phyloP scores from a whole-genome alignment of 1,139 yeast genomes.

The Casaregolazyma suthepensis region DNA sequence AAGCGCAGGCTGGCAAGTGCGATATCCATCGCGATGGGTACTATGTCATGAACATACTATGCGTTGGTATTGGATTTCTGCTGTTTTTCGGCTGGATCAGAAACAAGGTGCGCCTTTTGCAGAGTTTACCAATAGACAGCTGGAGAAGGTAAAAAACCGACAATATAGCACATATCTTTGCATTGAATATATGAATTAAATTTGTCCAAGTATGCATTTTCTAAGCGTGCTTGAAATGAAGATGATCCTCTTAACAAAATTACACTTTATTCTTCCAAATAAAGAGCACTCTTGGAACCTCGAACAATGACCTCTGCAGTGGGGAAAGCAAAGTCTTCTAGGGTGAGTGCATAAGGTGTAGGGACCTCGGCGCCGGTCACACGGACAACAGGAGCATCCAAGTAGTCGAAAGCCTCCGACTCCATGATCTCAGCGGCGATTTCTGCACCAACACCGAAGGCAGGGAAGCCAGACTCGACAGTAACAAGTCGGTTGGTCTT shows the following conservation, averaged over 20 bases:
- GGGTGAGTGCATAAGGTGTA: slow-evolving; percentile 94
- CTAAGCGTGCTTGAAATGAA: slow-evolving; percentile 4
- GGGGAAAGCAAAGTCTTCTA: slow-evolving; percentile 99
- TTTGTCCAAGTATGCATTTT: slow-evolving; percentile 6
- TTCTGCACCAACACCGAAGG: slow-evolving; percentile 97
- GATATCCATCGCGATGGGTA: slow-evolving; percentile 68
- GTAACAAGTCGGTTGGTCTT: slow-evolving; percentile 96
- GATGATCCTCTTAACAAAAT: not conserved
- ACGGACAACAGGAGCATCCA: slow-evolving; percentile 98
- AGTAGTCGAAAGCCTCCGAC: slow-evolving; percentile 94
- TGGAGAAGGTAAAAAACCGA: slow-evolving; percentile 46
- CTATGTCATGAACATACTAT: slow-evolving; percentile 65
- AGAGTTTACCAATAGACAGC: slow-evolving; percentile 55
- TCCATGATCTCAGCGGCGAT: slow-evolving; percentile 98
- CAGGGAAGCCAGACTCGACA: slow-evolving; percentile 97
- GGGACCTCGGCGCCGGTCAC: slow-evolving; percentile 99
- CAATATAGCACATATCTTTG: not conserved
- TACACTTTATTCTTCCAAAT: slow-evolving; percentile 42
- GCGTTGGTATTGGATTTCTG: slow-evolving; percentile 61
- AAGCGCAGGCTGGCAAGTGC: slow-evolving; percentile 50
- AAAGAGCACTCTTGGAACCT: slow-evolving; percentile 86
- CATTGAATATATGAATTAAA: not conserved
- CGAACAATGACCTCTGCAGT: slow-evolving; percentile 84
- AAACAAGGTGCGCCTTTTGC: slow-evolving; percentile 51
- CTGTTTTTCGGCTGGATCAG: slow-evolving; percentile 64